Percentiles rank a stretch among this genome's conserved stretches.
Evolutionary conservation across 2,329 filamentous ascomycete species (phyloP).

Genomic region (Aspergillus brasiliensis): DNA sequence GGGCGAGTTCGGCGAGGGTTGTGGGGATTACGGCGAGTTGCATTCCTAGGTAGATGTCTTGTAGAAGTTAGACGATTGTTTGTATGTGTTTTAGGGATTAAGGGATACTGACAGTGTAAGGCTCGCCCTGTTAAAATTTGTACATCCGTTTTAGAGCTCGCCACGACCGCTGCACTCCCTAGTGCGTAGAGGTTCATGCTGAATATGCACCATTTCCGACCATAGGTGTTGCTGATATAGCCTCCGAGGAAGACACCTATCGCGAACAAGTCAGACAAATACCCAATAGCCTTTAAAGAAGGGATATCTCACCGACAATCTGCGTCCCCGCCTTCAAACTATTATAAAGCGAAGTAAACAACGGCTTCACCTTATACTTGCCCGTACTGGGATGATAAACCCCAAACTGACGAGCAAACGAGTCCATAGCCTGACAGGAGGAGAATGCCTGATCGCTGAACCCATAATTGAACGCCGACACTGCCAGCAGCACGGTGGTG

Average conservation of each 20-base stretch:
- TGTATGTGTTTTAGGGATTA: neutral
- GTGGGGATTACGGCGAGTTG: neutral
- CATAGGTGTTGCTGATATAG: neutral
- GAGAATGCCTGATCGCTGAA: constrained; percentile 3
- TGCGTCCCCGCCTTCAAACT: constrained; percentile 1
- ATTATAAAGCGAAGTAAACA: constrained; percentile 1
- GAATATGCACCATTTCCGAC: neutral
- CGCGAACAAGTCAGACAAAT: neutral
- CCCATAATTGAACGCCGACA: constrained; percentile 9
- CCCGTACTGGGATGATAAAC: neutral
- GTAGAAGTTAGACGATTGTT: neutral
- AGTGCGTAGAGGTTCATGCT: constrained; percentile 1
- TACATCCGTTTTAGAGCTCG: neutral
- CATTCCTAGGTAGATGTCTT: constrained; percentile 10
- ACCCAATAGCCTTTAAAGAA: no score
- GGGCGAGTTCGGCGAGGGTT: constrained; percentile 1
- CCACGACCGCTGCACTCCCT: neutral
- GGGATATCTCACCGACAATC: neutral
- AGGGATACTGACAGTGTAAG: neutral
- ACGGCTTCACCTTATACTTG: neutral
- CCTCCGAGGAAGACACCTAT: constrained; percentile 1
- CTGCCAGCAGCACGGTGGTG: neutral
- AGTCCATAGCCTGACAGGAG: constrained; percentile 6
- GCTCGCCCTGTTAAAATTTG: neutral
- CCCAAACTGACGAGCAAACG: neutral